phyloP scores from a whole-genome alignment of 1,284 basidiomycete genomes.

The Cerioporus squamosus region DNA sequence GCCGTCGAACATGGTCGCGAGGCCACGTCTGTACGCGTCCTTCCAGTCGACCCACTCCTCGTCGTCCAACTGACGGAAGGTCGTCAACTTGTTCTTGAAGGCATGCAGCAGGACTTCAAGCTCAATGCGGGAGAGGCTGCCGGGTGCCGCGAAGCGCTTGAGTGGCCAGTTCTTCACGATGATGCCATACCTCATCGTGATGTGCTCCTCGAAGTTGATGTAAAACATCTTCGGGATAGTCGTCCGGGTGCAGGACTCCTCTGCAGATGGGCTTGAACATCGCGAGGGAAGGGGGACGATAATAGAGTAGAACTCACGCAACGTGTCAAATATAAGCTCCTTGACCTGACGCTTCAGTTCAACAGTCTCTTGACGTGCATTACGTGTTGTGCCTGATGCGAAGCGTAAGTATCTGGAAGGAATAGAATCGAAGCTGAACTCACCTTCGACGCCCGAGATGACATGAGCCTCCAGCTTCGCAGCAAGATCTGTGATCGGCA shows the following conservation, averaged over 20 bases:
- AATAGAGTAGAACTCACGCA: conserved; percentile 12
- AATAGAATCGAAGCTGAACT: neutral
- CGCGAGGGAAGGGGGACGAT: neutral
- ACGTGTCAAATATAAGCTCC: conserved; percentile 14
- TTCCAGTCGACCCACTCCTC: conserved; percentile 17
- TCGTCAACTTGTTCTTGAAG: conserved; percentile 10
- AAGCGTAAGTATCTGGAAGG: neutral
- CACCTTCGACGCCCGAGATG: conserved; percentile 17
- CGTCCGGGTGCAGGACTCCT: conserved; percentile 10
- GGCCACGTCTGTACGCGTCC: neutral
- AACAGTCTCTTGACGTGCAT: conserved; percentile 2
- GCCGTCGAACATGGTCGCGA: too few relatives aligned
- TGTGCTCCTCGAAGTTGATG: conserved; percentile 27
- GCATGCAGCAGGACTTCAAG: conserved; percentile 21
- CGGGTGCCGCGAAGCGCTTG: conserved; percentile 23
- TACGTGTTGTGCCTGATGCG: neutral
- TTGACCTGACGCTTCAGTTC: conserved; percentile 10
- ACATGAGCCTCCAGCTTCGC: conserved; percentile 16
- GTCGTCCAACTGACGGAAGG: conserved; percentile 16
- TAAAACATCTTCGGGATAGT: conserved; percentile 27
- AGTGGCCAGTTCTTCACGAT: conserved; percentile 32
- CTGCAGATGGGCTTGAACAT: neutral
- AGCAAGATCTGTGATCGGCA: conserved; percentile 1
- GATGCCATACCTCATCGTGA: conserved; percentile 26
- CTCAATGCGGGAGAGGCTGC: conserved; percentile 22